A percentile compares a stretch with the other conserved stretches of the same genome.
These are phyloP conservation scores for Zalaria sp. DNA, from an alignment of 2,329 filamentous ascomycete genomes.

Conservation along the genomic window DNA sequence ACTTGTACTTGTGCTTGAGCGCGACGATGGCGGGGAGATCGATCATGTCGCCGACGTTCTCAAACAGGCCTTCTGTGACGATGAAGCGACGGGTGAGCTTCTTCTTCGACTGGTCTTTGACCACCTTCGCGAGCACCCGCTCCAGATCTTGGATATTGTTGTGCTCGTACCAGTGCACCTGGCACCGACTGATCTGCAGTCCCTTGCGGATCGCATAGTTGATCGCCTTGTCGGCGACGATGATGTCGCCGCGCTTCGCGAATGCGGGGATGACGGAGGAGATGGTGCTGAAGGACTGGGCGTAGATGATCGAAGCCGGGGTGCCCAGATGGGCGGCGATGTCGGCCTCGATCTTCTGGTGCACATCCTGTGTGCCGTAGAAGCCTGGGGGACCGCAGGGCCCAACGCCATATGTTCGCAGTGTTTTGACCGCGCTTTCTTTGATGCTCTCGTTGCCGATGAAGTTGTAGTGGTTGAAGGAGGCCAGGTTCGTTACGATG, in stretches of 20 bases:
- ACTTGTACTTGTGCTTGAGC: conserved; percentile 92
- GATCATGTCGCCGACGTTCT: conserved; percentile 72
- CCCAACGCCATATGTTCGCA: conserved; percentile 90
- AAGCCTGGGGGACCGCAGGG: conserved; percentile 95
- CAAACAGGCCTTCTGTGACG: conserved; percentile 88
- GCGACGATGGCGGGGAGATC: conserved; percentile 84
- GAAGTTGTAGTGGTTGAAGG: conserved; percentile 97
- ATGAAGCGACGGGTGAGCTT: conserved; percentile 87
- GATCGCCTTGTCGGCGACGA: conserved; percentile 84
- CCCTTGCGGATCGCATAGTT: conserved; percentile 93
- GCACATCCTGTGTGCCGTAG: conserved; percentile 95
- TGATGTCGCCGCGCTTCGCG: conserved; percentile 92
- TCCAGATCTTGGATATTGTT: conserved; percentile 93
- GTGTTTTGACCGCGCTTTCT: conserved; percentile 84
- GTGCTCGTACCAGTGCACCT: conserved; percentile 86
- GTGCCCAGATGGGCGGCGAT: conserved; percentile 83
- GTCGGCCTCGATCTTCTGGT: conserved; percentile 92
- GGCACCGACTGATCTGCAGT: conserved; percentile 82
- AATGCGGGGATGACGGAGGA: conserved; percentile 95
- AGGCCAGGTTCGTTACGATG: conserved; percentile 84
- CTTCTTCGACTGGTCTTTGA: conserved; percentile 76
- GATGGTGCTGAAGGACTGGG: conserved; percentile 91
- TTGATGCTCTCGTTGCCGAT: conserved; percentile 84
- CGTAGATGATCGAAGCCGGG: conserved; percentile 83
- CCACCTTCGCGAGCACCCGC: conserved; percentile 67